These are phyloP conservation scores for Cyclanthera cordifolia DNA, from an alignment of 306 rosid species.

Conservation along the genomic window DNA sequence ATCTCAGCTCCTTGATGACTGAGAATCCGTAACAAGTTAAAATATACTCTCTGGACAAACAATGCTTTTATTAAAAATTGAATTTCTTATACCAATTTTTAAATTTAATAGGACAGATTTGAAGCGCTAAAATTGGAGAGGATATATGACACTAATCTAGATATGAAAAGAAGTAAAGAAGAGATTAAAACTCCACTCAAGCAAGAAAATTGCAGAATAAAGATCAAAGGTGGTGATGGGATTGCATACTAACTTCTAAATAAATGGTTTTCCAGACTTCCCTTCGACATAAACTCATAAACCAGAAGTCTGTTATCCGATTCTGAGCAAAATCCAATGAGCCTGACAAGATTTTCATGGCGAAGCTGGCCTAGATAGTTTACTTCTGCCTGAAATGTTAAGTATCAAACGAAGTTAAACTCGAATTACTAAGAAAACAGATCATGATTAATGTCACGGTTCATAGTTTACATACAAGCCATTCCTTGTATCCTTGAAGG, in stretches of 20 bases:
- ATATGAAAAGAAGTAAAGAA: neutral
- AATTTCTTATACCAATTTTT: neutral
- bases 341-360: conserved; percentile 84
- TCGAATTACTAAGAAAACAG: neutral
- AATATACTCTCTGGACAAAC: neutral
- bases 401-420: conserved; percentile 4
- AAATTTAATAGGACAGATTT: neutral
- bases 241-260: conserved; percentile 58
- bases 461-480: conserved; percentile 60
- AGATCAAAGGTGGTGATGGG: neutral
- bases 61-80: neutral
- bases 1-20: neutral
- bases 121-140: too few relatives aligned
- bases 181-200: neutral
- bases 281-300: conserved; percentile 78
- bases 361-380: conserved; percentile 77
- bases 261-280: conserved; percentile 82
- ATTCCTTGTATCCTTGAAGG: conserved; percentile 93
- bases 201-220: neutral
- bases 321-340: conserved; percentile 77
- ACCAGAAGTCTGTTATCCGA: conserved; percentile 74
- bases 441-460: neutral
- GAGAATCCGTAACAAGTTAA: neutral
- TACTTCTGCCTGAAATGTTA: conserved; percentile 67
- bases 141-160: neutral